These are phyloP conservation scores for Tubosaeta brunneosetosa DNA, from an alignment of 768 basidiomycete species.

Conservation along the genomic window DNA sequence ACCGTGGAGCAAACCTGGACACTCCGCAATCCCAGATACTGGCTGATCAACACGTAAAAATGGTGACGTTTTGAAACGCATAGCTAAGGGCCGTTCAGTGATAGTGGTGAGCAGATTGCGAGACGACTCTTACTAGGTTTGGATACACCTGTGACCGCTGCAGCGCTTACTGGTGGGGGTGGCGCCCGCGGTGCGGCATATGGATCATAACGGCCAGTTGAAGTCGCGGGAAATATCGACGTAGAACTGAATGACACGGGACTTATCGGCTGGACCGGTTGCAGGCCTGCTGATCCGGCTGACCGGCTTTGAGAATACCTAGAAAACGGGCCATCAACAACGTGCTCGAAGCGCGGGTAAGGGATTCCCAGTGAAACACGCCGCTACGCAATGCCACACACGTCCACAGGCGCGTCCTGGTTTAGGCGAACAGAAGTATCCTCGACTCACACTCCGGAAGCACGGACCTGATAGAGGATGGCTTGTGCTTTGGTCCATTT, in stretches of 20 bases:
- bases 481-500: constrained; percentile 67
- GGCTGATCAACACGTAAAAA: constrained; percentile 67
- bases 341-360: constrained; percentile 3
- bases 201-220: constrained; percentile 55
- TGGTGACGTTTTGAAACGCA: constrained; percentile 77
- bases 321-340: constrained; percentile 13
- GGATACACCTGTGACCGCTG: constrained; percentile 24
- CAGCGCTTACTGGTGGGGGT: constrained; percentile 35
- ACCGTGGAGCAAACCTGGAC: constrained; percentile 56
- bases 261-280: constrained; percentile 21
- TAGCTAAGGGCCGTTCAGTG: constrained; percentile 38
- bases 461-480: constrained; percentile 63
- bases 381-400: constrained; percentile 9
- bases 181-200: constrained; percentile 56
- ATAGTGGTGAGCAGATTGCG: constrained; percentile 7
- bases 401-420: constrained; percentile 6
- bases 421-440: constrained; percentile 8
- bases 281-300: constrained; percentile 20
- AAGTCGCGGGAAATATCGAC: constrained; percentile 21
- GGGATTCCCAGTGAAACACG: constrained; percentile 4
- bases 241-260: constrained; percentile 19
- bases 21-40: constrained; percentile 64
- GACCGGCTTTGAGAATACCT: constrained; percentile 29
- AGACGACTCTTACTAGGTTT: constrained; percentile 26
- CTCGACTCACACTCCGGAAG: constrained; percentile 58